phyloP scores from a whole-genome alignment of 768 basidiomycete genomes.

The Xerocomus spinulosus region DNA sequence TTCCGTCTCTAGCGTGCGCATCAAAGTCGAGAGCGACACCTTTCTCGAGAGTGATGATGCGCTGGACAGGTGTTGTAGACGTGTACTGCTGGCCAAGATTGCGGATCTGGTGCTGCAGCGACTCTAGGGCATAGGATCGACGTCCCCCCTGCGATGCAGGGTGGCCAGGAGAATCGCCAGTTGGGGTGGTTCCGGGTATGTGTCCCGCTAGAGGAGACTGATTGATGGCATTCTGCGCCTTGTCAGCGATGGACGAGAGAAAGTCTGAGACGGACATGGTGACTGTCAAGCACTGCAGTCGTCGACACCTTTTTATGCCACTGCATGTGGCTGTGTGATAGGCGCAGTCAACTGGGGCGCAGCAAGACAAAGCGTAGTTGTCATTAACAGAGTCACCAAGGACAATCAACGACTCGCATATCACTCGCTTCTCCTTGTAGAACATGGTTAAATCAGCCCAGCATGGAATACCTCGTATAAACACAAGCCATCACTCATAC shows the following conservation, averaged over 20 bases:
- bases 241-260: slow-evolving; percentile 65
- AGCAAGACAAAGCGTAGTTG: slow-evolving; percentile 14
- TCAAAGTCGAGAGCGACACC: slow-evolving; percentile 75
- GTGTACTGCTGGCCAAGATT: slow-evolving; percentile 74
- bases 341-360: neutral
- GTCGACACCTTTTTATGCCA: slow-evolving; percentile 21
- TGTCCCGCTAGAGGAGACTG: slow-evolving; percentile 56
- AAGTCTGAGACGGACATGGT: slow-evolving; percentile 60
- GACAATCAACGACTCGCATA: slow-evolving; percentile 14
- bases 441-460: slow-evolving; percentile 32
- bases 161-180: slow-evolving; percentile 37
- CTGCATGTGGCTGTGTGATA: slow-evolving; percentile 21
- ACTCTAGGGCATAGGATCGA: slow-evolving; percentile 55
- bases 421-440: slow-evolving; percentile 24
- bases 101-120: slow-evolving; percentile 69
- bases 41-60: slow-evolving; percentile 74
- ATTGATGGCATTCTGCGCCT: slow-evolving; percentile 68
- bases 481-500: slow-evolving; percentile 40
- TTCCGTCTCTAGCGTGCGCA: slow-evolving; percentile 56
- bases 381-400: slow-evolving; percentile 23
- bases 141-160: slow-evolving; percentile 35
- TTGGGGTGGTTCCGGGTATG: slow-evolving; percentile 43
- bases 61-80: slow-evolving; percentile 63
- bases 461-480: slow-evolving; percentile 14
- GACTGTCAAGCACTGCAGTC: slow-evolving; percentile 11